Evolutionary conservation across 2,329 filamentous ascomycete species (phyloP).

Genomic region (Neonectria faginata): DNA sequence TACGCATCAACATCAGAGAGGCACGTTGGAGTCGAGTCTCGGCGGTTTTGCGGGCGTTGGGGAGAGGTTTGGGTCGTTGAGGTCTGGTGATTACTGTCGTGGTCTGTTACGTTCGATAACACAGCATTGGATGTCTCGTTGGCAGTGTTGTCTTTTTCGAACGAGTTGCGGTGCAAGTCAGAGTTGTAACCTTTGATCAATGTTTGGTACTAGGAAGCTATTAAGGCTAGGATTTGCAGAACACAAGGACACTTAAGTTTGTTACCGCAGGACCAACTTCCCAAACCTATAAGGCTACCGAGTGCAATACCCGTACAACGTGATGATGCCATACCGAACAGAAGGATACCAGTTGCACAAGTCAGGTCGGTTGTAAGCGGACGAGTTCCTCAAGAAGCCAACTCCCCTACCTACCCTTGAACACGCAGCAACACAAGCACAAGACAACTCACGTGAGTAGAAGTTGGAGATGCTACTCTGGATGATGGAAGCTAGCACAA

Average conservation of each 20-base stretch:
- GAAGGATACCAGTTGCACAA: not conserved
- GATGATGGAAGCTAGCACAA: slow-evolving; percentile 1
- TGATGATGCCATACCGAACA: not conserved
- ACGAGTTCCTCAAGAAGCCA: not conserved
- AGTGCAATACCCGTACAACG: not conserved
- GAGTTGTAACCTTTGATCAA: not conserved
- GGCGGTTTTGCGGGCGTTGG: slow-evolving; percentile 1
- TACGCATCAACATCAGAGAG: not conserved
- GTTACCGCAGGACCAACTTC: not conserved
- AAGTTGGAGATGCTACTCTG: not conserved
- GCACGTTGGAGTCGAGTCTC: not conserved
- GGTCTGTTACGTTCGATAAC: not conserved
- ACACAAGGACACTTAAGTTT: not conserved
- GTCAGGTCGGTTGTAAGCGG: not conserved
- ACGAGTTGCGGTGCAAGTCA: not conserved
- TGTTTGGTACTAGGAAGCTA: too few relatives aligned
- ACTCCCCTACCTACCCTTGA: slow-evolving; percentile 16
- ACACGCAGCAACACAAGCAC: not conserved
- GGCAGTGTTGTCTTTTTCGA: not conserved
- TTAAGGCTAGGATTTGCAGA: not conserved
- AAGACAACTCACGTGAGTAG: not conserved
- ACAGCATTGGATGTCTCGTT: not conserved
- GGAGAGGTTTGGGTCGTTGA: not conserved
- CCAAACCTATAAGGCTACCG: not conserved
- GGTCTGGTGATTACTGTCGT: not conserved